Evolutionary conservation across 75 land plant genomes (phyloP), one percentile per base, ranked within the genome.

Genomic region (Sequoiadendron giganteum): DNA sequence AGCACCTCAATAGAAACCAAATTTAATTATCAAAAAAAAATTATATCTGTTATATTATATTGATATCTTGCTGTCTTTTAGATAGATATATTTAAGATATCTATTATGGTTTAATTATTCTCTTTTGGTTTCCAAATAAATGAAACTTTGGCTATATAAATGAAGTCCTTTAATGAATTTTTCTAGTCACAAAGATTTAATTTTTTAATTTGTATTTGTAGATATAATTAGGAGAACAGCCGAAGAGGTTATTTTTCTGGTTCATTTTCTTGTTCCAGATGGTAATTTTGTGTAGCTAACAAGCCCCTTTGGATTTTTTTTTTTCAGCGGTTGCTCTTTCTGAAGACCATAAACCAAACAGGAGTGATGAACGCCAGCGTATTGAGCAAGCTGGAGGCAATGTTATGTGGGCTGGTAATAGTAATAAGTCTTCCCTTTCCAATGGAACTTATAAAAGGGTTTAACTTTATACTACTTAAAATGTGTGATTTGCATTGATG

Each of bases 341-440:
- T 28, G 92, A 90, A 47, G 99, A 97, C 77, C 98, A 97, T 75
- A 97, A 97, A 85, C 99, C 99, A 43, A 96, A 95, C 38, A 92
- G 96, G 88, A 92, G 92, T 88, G 99, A 97, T 87, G 99, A 97
- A 89, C 90, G 97, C 40, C 92, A 92, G 84, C 94, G 99, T 87
- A 96, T 97, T 91, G 99, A 97, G 89, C 91, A 87, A 82, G 99
- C 99, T 61, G 99, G 99, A 86, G 99, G 99, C 77, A 86, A 96
- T 56, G 98, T 97, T 43, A 94, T 95, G 95, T 97, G 99, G 99
- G 95, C 95, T 85, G 96, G 96, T 95, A 90, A 87, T 43, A 43
- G 25, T 80, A 9, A 28, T 39, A 80, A 70, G 43, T 80, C 47
- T 43, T 80, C 18, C 10, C 47, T 80, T 80, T 80, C 28, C 28